phyloP scores from a whole-genome alignment of 148 eudicot species.

The Vaccinium corymbosum region DNA sequence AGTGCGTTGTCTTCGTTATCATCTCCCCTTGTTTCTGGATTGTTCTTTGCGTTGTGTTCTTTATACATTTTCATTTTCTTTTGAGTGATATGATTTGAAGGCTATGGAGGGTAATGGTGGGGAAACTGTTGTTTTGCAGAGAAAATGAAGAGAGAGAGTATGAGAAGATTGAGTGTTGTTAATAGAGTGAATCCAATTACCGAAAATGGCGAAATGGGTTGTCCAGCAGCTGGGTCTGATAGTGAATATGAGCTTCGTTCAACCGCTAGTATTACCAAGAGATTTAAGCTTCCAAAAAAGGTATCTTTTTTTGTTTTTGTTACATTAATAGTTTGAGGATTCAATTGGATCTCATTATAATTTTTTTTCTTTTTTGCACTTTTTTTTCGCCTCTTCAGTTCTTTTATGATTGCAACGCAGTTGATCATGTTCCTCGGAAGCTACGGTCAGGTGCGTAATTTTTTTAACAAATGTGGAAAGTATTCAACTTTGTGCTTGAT shows the following conservation, averaged over 20 bases:
- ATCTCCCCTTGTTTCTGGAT: constrained; percentile 1
- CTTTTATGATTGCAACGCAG: constrained; percentile 38
- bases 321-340: neutral
- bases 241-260: constrained; percentile 28
- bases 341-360: constrained; percentile 1
- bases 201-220: constrained; percentile 29
- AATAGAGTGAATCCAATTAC: constrained; percentile 6
- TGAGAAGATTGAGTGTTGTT: constrained; percentile 34
- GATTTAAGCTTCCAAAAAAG: constrained; percentile 42
- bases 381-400: constrained; percentile 30
- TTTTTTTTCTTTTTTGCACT: neutral
- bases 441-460: constrained; percentile 56
- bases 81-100: constrained; percentile 19
- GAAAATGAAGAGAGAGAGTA: constrained; percentile 29
- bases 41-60: constrained; percentile 12
- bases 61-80: neutral
- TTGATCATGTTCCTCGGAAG: constrained; percentile 57
- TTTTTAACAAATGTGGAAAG: neutral
- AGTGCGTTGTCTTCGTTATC: neutral
- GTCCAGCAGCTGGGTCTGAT: constrained; percentile 21
- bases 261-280: constrained; percentile 24
- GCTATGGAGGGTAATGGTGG: constrained; percentile 11
- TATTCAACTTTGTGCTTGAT: neutral
- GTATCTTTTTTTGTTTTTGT: constrained; percentile 22
- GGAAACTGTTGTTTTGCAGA: neutral